Evolutionary conservation across 352 stramenopile species (phyloP).

Genomic region (Globisporangium irregulare): DNA sequence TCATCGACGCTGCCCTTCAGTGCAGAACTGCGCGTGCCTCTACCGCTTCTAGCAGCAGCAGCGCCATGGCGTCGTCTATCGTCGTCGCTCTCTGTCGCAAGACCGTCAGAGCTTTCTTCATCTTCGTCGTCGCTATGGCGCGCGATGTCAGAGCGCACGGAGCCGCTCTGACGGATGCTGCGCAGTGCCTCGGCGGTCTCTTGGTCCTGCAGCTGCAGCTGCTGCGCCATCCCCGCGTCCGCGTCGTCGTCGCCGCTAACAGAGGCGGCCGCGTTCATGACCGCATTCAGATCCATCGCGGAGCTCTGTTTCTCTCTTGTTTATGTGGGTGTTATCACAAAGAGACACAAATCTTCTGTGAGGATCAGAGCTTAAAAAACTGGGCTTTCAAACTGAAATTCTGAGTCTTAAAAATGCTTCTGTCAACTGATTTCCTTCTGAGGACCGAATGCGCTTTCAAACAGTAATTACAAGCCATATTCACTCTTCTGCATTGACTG

Average conservation of each 20-base stretch:
- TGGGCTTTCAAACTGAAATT: background rate
- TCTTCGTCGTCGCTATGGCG: background rate
- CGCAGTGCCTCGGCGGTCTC: conserved; percentile 7
- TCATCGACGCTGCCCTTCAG: background rate
- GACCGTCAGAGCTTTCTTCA: too few relatives aligned
- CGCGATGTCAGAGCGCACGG: background rate
- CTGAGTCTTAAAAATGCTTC: background rate
- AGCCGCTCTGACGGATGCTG: conserved; percentile 6
- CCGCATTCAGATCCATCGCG: conserved; percentile 4
- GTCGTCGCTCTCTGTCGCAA: conserved; percentile 3
- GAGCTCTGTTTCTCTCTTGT: background rate
- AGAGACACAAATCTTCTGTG: background rate
- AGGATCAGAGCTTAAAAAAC: too few relatives aligned
- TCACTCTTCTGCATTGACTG: background rate
- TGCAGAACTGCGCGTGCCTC: background rate
- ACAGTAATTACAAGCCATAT: background rate
- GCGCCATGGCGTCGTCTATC: background rate
- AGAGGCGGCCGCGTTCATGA: conserved; percentile 3
- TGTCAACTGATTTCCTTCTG: background rate
- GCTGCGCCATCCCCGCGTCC: background rate
- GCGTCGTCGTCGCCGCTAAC: background rate
- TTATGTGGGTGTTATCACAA: background rate
- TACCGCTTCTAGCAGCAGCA: background rate
- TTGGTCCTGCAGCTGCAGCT: background rate
- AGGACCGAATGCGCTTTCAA: background rate